Base-by-base conservation (phyloP, 768 basidiomycete species). In the Macrolepiota dolichaula region DNA sequence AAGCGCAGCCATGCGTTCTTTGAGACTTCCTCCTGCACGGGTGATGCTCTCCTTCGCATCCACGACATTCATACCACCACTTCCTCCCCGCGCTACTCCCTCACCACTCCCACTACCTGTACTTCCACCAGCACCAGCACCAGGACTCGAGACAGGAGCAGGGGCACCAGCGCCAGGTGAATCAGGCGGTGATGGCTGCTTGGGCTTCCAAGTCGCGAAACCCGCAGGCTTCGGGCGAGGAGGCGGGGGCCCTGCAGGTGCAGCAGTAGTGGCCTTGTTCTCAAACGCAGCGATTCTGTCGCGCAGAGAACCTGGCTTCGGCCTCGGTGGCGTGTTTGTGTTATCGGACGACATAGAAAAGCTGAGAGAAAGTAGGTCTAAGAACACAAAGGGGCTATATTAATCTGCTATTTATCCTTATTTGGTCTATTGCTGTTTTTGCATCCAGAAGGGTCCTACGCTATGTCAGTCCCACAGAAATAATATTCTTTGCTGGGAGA, bases 1-100 rank as follows among this genome's bases (percentile, higher is more conserved):
- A 38, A 98, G 76, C 2, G 94, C 94, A 32, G 94, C 94, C 94
- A 98, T 97, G 38, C 96, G 85, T 62, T 97, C 96, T 76, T 88
- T 95, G 65, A 98, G 74, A 59, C 91, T 92, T 4, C 85, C 89
- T 2, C 84, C 89, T 10, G 37, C 57, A 59, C 85, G 85, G 4
- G 83, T 83, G 73, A 96, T 96, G 67, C 89, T 90, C 68, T 88
- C 90, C 72, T 90, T 87, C 22, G 95, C 95, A 77, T 98, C 96
- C 29, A 85, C 84, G 4, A 92, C 92, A 24, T 85, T 88, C 90
- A 93, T 90, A 0, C 83, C 81, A 3, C 76, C 76, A 15, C 13
- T 2, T 2, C 44, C 59, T 17, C 22, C 36, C 35, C 53, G 54
- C 7, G 32, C 35, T 3, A 38, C 51, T 17, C 57, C 36, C 7